These are phyloP conservation scores for Mortierella sp. DNA, from an alignment of 371 early-diverging fungal species.

Conservation along the genomic window DNA sequence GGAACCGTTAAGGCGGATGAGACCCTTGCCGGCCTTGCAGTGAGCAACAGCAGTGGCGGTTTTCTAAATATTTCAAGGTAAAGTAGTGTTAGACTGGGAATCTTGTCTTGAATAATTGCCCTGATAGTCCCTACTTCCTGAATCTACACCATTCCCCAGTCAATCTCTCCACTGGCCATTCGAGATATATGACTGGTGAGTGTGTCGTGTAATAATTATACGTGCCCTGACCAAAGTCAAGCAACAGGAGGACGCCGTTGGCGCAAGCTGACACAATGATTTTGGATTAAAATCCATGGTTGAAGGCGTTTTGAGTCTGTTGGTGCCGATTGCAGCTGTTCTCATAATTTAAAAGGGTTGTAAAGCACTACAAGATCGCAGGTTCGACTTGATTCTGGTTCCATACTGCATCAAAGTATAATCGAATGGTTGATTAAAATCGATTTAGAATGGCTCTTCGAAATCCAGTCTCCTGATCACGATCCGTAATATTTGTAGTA, in stretches of 20 bases:
- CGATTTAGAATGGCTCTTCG: background rate
- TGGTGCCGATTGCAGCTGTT: background rate
- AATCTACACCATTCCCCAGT: too few relatives aligned
- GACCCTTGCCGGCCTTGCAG: slow-evolving; percentile 98
- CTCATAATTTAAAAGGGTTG: background rate
- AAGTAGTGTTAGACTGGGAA: too few relatives aligned
- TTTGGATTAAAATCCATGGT: too few relatives aligned
- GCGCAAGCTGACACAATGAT: too few relatives aligned
- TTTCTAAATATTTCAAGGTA: slow-evolving; percentile 85
- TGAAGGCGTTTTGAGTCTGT: background rate
- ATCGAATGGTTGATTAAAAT: background rate
- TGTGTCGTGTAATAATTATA: too few relatives aligned
- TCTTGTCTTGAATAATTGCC: too few relatives aligned
- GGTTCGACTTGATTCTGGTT: slow-evolving; percentile 7
- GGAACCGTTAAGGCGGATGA: slow-evolving; percentile 89
- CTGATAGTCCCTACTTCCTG: too few relatives aligned
- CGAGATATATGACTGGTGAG: background rate
- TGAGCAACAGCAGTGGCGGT: slow-evolving; percentile 99
- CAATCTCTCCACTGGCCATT: too few relatives aligned
- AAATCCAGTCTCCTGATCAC: background rate
- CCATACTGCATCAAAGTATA: background rate
- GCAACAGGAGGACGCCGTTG: too few relatives aligned
- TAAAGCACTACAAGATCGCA: background rate
- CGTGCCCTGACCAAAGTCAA: too few relatives aligned
- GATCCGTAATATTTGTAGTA: background rate